A percentile compares a stretch with the other conserved stretches of the same genome.
These are phyloP conservation scores for Canariomyces notabilis DNA, from an alignment of 2,329 filamentous ascomycete species.

Conservation along the genomic window DNA sequence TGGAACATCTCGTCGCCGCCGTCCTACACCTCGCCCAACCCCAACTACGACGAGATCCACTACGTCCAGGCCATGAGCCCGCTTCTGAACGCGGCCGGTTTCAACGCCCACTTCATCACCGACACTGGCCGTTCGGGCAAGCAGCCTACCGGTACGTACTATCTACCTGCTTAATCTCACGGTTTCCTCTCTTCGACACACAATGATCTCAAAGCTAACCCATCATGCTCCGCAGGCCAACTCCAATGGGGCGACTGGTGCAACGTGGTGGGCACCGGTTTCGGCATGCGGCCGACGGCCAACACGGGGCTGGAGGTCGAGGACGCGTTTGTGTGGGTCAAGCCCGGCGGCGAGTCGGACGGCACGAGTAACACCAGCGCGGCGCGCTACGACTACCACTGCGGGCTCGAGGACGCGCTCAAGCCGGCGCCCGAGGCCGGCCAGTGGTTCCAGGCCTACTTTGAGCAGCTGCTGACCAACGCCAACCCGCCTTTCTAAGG, in stretches of 20 bases:
- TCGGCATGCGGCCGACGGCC: slow-evolving; percentile 59
- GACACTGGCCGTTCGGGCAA: slow-evolving; percentile 50
- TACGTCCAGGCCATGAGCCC: slow-evolving; percentile 62
- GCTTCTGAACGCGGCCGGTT: slow-evolving; percentile 48
- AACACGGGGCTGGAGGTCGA: slow-evolving; percentile 53
- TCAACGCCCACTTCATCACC: slow-evolving; percentile 44
- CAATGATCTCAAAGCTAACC: too few relatives aligned
- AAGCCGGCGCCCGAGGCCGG: slow-evolving; percentile 66
- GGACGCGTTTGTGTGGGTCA: slow-evolving; percentile 67
- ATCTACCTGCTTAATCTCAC: background rate
- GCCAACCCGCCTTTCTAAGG: slow-evolving; percentile 14
- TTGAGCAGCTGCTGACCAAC: slow-evolving; percentile 51
- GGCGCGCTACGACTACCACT: slow-evolving; percentile 48
- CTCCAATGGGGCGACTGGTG: slow-evolving; percentile 61
- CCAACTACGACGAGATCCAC: slow-evolving; percentile 48
- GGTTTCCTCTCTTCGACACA: too few relatives aligned
- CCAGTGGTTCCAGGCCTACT: slow-evolving; percentile 60
- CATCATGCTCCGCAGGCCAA: slow-evolving; percentile 35
- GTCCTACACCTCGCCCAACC: slow-evolving; percentile 43
- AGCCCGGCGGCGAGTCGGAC: slow-evolving; percentile 59
- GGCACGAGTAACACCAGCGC: slow-evolving; percentile 45
- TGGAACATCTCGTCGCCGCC: slow-evolving; percentile 40
- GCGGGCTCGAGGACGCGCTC: slow-evolving; percentile 48
- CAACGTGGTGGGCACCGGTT: slow-evolving; percentile 46
- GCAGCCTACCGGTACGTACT: slow-evolving; percentile 47